These are phyloP conservation scores for Boletus pseudopeckii DNA, from an alignment of 768 basidiomycete genomes.

Conservation along the genomic window DNA sequence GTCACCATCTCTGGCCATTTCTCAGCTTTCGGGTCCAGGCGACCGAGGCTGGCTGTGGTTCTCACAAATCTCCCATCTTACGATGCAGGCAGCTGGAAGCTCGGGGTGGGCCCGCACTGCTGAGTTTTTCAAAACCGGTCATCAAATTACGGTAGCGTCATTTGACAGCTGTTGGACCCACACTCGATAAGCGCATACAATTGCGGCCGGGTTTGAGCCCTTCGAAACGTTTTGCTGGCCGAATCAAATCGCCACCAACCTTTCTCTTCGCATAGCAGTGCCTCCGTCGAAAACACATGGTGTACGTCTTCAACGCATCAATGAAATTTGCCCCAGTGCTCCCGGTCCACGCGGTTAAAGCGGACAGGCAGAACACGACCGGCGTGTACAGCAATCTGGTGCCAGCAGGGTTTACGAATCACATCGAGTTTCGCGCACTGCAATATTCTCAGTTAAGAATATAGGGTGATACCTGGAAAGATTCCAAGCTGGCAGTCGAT, in stretches of 20 bases:
- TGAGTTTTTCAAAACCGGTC: not conserved
- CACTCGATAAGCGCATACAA: not conserved
- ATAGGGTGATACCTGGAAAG: not conserved
- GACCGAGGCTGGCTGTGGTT: not conserved
- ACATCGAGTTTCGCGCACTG: not conserved
- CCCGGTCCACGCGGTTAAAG: not conserved
- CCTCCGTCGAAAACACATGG: not conserved
- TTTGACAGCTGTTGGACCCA: not conserved
- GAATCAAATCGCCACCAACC: not conserved
- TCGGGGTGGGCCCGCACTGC: not conserved
- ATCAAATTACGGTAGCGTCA: not conserved
- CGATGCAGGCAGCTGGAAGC: constrained; percentile 1
- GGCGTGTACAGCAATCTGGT: not conserved
- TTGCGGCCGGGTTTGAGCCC: not conserved
- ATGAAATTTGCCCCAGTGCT: not conserved
- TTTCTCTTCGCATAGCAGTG: not conserved
- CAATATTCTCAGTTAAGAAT: not conserved
- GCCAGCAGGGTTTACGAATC: not conserved
- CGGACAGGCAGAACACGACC: not conserved
- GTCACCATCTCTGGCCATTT: not conserved
- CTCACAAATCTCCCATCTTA: constrained; percentile 1
- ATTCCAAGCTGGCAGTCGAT: not conserved
- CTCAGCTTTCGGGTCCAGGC: not conserved
- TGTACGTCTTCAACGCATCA: not conserved
- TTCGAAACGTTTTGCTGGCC: not conserved